phyloP scores from a whole-genome alignment of 1,284 basidiomycete genomes.

The Marasmius sp. region DNA sequence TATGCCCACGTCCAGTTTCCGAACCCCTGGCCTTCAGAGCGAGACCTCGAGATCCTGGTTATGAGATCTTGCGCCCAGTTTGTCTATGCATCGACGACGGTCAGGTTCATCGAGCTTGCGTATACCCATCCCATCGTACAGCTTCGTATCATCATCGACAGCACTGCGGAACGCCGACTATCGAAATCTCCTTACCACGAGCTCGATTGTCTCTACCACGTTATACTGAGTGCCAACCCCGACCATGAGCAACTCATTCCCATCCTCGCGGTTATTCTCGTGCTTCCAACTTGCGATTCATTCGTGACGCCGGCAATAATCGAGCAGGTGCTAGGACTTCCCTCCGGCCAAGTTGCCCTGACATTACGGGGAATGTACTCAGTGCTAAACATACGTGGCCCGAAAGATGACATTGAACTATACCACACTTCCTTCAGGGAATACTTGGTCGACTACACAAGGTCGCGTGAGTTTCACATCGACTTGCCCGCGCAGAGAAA shows the following conservation, averaged over 20 bases:
- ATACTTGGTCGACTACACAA: neutral
- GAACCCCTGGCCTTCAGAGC: conserved; percentile 17
- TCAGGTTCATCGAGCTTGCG: conserved; percentile 22
- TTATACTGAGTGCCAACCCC: neutral
- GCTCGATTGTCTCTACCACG: conserved; percentile 22
- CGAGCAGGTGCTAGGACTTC: neutral
- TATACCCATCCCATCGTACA: conserved; percentile 21
- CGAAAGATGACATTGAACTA: neutral
- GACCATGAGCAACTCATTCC: neutral
- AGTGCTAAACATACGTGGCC: neutral
- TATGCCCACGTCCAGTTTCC: neutral
- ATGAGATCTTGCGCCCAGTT: conserved; percentile 23
- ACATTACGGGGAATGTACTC: neutral
- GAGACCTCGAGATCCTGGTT: conserved; percentile 18
- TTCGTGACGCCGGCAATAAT: neutral
- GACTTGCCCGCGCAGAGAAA: too few species aligned
- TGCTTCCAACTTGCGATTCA: neutral
- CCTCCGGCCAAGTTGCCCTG: neutral
- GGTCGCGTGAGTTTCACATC: neutral
- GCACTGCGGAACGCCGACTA: too few species aligned
- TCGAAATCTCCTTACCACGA: conserved; percentile 16
- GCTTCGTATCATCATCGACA: conserved; percentile 19
- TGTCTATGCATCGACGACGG: conserved; percentile 24
- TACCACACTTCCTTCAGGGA: neutral
- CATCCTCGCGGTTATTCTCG: neutral